These are phyloP conservation scores for Melastoma candidum DNA, from an alignment of 441 rosid genomes.

Conservation along the genomic window DNA sequence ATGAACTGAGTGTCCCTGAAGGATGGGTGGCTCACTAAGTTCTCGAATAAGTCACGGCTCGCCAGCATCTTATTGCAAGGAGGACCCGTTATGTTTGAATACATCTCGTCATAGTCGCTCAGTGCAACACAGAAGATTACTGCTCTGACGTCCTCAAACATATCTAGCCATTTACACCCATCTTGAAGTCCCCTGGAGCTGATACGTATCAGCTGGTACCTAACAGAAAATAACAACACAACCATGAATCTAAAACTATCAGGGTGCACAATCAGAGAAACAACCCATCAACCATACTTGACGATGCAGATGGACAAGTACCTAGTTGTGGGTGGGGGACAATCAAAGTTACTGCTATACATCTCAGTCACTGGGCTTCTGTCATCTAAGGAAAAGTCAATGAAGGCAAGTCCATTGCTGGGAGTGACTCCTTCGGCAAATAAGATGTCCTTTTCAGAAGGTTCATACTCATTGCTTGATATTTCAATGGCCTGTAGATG, in stretches of 20 bases:
- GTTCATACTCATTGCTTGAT: conserved; percentile 96
- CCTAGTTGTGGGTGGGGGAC: conserved; percentile 15
- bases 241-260: no score
- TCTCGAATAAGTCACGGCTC: conserved; percentile 15
- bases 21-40: conserved; percentile 15
- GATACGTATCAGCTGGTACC: no score
- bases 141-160: conserved; percentile 11
- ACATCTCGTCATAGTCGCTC: conserved; percentile 19
- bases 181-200: conserved; percentile 11
- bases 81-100: conserved; percentile 10
- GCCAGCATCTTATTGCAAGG: conserved; percentile 13
- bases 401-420: neutral
- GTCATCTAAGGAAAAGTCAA: neutral
- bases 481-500: conserved; percentile 85
- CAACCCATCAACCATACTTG: neutral
- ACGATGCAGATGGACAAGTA: conserved; percentile 2
- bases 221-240: no score
- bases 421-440: conserved; percentile 81
- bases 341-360: conserved; percentile 22
- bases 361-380: conserved; percentile 4
- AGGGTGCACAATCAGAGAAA: no score
- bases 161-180: conserved; percentile 20
- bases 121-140: conserved; percentile 18
- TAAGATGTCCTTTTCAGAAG: conserved; percentile 83
- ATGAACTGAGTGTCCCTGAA: conserved; percentile 16